phyloP scores from a whole-genome alignment of 2,329 filamentous ascomycete genomes.

The Cladobotryum mycophilum region DNA sequence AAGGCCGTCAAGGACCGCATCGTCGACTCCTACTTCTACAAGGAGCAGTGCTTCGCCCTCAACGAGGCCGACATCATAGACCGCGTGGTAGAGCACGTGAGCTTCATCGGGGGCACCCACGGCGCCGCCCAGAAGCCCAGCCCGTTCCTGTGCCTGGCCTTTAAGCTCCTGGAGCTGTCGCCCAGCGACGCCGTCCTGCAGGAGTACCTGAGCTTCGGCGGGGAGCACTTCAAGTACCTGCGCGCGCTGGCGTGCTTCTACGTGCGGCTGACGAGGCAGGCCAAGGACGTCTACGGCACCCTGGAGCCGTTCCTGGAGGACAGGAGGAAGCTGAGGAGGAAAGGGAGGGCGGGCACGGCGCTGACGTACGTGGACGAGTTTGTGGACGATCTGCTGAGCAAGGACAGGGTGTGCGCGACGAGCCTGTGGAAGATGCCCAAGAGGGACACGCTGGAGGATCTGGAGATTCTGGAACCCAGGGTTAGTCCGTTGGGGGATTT shows the following conservation, averaged over 20 bases:
- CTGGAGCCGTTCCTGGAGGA: conserved; percentile 82
- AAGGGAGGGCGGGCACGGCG: conserved; percentile 65
- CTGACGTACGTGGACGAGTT: conserved; percentile 87
- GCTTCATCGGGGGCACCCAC: conserved; percentile 81
- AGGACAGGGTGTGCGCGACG: conserved; percentile 85
- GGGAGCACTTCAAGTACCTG: conserved; percentile 77
- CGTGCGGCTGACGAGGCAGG: conserved; percentile 76
- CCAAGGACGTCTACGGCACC: conserved; percentile 70
- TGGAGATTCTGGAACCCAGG: conserved; percentile 79
- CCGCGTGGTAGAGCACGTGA: conserved; percentile 76
- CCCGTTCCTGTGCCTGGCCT: conserved; percentile 87
- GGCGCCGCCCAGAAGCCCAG: conserved; percentile 79
- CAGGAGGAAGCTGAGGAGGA: conserved; percentile 72
- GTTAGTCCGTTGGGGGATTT: conserved; percentile 77
- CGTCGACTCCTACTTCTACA: conserved; percentile 94
- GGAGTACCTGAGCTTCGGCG: conserved; percentile 73
- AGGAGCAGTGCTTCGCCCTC: conserved; percentile 95
- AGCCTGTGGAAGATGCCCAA: conserved; percentile 87
- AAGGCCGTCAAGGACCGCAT: conserved; percentile 95
- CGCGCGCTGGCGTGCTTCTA: conserved; percentile 89
- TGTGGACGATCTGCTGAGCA: conserved; percentile 82
- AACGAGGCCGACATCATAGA: conserved; percentile 81
- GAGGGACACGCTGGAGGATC: conserved; percentile 75
- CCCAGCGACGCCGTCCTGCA: conserved; percentile 72
- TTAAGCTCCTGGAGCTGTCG: conserved; percentile 86